Base-by-base conservation (phyloP, 768 basidiomycete genomes). In the Boletus fagicola region DNA sequence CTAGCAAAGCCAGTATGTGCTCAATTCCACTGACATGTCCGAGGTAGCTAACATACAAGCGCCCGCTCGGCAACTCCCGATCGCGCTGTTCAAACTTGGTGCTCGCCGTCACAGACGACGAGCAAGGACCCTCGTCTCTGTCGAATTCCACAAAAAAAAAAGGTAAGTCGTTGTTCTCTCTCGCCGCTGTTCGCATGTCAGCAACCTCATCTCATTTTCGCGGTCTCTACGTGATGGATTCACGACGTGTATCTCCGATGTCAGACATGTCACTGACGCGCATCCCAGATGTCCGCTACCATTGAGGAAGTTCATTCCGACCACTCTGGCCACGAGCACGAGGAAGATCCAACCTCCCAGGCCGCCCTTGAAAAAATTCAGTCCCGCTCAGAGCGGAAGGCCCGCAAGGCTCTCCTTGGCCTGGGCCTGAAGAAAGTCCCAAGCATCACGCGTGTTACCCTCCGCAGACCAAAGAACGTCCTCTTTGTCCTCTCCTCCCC, bases 401-500 rank as follows among this genome's bases (percentile, higher is more conserved):
- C 94, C 51, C 83, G 94, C 72, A 97, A 98, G 77, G 94, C 94
- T 16, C 84, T 98, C 52, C 81, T 94, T 62, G 79, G 87, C 64
- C 81, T 98, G 65, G 97, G 97, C 40, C 77, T 99, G 75, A 97
- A 97, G 79, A 88, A 85, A 75, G 90, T 99, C 54, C 84, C 88
- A 56, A 87, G 84, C 65, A 98, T 99, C 75, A 97, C 92, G 66
- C 85, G 97, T 55, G 97, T 99, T 53, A 96, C 94, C 56, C 81
- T 99, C 68, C 81, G 94, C 71, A 83, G 95, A 74, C 92, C 97
- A 49, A 98, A 98, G 79, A 94, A 94, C 71, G 94, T 96, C 61
- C 85, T 98, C 60, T 91, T 98, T 71, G 95, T 98, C 58, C 83
- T 99, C 66, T 85, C 92, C 53, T 79, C 87, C 50, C 97, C 97